These are phyloP conservation scores for Fusarium pseudoanthophilum DNA, from an alignment of 2,329 filamentous ascomycete genomes.

Conservation along the genomic window DNA sequence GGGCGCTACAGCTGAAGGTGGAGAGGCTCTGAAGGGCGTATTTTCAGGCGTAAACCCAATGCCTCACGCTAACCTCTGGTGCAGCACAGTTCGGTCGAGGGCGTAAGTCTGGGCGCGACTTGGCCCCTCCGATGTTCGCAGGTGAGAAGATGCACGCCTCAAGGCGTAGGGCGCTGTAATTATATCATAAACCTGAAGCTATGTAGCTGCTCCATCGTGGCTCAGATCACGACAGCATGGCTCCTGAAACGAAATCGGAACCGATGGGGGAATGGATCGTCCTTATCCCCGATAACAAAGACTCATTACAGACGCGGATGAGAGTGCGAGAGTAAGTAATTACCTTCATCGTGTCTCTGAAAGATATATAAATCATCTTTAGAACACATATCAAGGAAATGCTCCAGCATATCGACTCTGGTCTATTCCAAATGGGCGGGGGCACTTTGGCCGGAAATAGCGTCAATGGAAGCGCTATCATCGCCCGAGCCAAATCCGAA, in stretches of 20 bases:
- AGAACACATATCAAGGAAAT: background rate
- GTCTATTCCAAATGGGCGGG: slow-evolving; percentile 4
- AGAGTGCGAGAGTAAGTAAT: background rate
- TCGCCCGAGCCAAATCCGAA: background rate
- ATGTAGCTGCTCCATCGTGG: background rate
- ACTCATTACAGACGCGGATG: background rate
- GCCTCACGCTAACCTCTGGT: no score
- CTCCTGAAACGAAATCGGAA: background rate
- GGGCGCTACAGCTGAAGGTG: background rate
- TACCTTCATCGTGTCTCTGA: no score
- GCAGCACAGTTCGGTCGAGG: rapidly evolving
- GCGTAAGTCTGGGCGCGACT: background rate
- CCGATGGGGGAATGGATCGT: background rate
- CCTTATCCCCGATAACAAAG: background rate
- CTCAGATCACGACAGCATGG: background rate
- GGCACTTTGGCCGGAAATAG: background rate
- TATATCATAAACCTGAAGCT: background rate
- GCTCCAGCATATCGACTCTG: background rate
- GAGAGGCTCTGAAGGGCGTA: background rate
- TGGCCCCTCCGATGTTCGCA: background rate
- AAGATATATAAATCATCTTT: no score
- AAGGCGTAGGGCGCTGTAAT: background rate
- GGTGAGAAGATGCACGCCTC: rapidly evolving
- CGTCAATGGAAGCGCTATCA: background rate
- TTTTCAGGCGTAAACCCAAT: background rate